Percentiles rank a stretch among this genome's conserved stretches.
Evolutionary conservation across 805 yeast species (phyloP).

Genomic region (Debaryomyces castellii): DNA sequence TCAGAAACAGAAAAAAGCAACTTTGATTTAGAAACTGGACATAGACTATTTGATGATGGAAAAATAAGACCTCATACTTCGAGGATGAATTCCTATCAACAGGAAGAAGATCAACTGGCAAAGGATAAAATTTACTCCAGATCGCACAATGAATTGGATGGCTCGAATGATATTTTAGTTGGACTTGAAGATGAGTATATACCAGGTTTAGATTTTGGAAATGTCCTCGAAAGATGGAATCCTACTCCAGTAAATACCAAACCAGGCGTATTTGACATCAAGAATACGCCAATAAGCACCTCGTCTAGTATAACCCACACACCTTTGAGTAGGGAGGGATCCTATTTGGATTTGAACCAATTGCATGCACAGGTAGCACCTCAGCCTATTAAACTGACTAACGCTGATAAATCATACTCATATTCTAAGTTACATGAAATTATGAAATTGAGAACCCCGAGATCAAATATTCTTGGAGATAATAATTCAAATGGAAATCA

Average conservation of each 20-base stretch:
- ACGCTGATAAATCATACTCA: conserved; percentile 8
- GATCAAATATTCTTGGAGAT: background rate
- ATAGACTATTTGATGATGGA: conserved; percentile 53
- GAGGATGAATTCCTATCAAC: conserved; percentile 12
- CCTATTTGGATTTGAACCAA: conserved; percentile 40
- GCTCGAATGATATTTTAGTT: conserved; percentile 16
- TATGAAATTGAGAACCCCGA: conserved; percentile 18
- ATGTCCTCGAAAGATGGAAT: conserved; percentile 49
- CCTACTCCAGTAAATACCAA: conserved; percentile 16
- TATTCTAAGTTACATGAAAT: conserved; percentile 22
- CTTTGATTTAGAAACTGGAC: conserved; percentile 56
- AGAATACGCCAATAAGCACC: conserved; percentile 9
- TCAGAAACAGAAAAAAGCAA: conserved; percentile 67
- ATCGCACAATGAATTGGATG: conserved; percentile 24
- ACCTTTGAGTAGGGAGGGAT: conserved; percentile 31
- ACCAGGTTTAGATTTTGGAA: conserved; percentile 64
- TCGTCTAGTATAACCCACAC: conserved; percentile 21
- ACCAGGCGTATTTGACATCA: conserved; percentile 3
- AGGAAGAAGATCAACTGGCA: background rate
- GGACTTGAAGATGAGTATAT: conserved; percentile 78
- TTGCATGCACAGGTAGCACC: conserved; percentile 46
- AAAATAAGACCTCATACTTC: conserved; percentile 43
- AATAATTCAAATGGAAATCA: conserved; percentile 3
- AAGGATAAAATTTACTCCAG: conserved; percentile 27
- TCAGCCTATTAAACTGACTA: conserved; percentile 30